Percentiles rank a stretch among this genome's conserved stretches.
Evolutionary conservation across 1,139 yeast species (phyloP).

Genomic region (Taphrina communis): DNA sequence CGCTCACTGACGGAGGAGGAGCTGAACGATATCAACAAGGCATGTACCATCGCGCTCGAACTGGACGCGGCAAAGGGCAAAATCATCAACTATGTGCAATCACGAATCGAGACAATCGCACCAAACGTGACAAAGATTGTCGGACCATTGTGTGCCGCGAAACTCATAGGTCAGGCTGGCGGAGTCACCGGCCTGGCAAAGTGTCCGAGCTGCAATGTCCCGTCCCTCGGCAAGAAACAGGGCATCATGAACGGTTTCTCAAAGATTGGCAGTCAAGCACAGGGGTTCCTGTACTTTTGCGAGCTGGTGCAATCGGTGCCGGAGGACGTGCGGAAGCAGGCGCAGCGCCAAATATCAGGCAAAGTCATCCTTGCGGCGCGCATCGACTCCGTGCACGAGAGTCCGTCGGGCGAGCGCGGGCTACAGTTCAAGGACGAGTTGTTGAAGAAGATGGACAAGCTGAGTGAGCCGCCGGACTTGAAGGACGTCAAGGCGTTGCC

Average conservation of each 20-base stretch:
- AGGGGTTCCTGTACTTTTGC: conserved; percentile 61
- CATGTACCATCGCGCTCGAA: conserved; percentile 59
- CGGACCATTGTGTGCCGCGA: conserved; percentile 77
- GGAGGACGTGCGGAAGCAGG: conserved; percentile 66
- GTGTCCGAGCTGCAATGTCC: conserved; percentile 82
- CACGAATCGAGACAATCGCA: conserved; percentile 65
- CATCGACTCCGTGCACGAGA: conserved; percentile 62
- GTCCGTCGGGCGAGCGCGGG: conserved; percentile 65
- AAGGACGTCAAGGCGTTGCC: conserved; percentile 77
- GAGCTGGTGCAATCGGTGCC: conserved; percentile 57
- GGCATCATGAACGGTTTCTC: conserved; percentile 57
- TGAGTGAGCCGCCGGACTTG: conserved; percentile 78
- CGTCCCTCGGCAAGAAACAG: conserved; percentile 74
- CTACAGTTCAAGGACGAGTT: conserved; percentile 65
- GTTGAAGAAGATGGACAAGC: conserved; percentile 66
- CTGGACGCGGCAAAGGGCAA: conserved; percentile 57
- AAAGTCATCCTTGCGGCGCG: conserved; percentile 84
- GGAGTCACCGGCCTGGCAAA: conserved; percentile 71
- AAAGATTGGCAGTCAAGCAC: conserved; percentile 59
- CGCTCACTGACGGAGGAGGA: conserved; percentile 53
- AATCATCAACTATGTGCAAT: conserved; percentile 64
- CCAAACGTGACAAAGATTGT: conserved; percentile 80
- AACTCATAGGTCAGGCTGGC: conserved; percentile 71
- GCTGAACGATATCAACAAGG: conserved; percentile 55
- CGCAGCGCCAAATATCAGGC: conserved; percentile 78